Percentiles rank a stretch among this genome's conserved stretches.
These are phyloP conservation scores for Podaxis rugospora DNA, from an alignment of 768 basidiomycete genomes.

Conservation along the genomic window DNA sequence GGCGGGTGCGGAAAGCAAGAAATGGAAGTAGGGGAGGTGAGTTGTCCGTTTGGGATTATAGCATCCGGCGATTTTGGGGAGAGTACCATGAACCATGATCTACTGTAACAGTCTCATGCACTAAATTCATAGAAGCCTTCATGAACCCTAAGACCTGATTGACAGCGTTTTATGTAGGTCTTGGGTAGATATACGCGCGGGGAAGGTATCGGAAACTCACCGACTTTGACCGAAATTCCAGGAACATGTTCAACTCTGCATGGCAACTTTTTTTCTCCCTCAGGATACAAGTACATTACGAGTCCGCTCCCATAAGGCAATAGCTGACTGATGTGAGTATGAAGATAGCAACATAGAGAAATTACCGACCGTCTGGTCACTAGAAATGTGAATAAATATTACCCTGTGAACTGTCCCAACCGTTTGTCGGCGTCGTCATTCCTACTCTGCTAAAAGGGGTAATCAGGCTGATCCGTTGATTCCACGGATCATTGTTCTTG, in stretches of 20 bases:
- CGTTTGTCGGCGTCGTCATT: no score
- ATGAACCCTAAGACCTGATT: slow-evolving; percentile 73
- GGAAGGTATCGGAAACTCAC: neutral
- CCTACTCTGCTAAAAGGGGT: no score
- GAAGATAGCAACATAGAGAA: no score
- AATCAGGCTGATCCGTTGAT: no score
- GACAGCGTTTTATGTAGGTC: slow-evolving; percentile 58
- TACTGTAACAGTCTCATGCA: neutral
- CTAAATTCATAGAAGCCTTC: slow-evolving; percentile 66
- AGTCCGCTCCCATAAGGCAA: slow-evolving; percentile 27
- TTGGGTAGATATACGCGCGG: slow-evolving; percentile 34
- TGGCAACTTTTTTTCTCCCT: slow-evolving; percentile 13
- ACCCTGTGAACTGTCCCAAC: no score
- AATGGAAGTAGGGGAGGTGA: slow-evolving; percentile 73
- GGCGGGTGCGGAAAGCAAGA: slow-evolving; percentile 77
- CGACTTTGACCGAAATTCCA: slow-evolving; percentile 20
- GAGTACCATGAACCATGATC: neutral
- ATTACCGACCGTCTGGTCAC: no score
- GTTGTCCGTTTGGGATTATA: slow-evolving; percentile 17
- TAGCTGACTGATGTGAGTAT: slow-evolving; percentile 52
- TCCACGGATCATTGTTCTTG: neutral
- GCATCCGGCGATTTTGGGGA: no score
- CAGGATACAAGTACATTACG: neutral
- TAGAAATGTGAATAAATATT: no score
- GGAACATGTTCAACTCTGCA: slow-evolving; percentile 70